Conservation (phyloP, 441 rosid genomes). For the Erodium chrysanthum region DNA sequence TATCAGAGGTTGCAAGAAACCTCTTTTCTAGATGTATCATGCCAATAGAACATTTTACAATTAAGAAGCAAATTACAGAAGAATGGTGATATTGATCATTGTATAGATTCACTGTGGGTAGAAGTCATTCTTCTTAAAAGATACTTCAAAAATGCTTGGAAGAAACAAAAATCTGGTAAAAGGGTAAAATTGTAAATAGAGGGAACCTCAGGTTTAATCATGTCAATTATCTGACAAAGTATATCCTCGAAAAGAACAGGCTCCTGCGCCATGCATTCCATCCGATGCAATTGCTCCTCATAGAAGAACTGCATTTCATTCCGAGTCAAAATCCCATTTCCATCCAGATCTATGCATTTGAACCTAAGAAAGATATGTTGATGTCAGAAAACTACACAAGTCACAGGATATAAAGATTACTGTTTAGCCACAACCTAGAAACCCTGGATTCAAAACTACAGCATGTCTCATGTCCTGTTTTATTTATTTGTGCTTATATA, state of each 20-base stretch:
- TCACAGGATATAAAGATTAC: neutral
- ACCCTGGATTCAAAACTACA: neutral
- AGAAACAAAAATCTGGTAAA: slow-evolving; percentile 3
- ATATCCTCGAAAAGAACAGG: slow-evolving; percentile 50
- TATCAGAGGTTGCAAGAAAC: neutral
- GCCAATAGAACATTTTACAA: too few relatives aligned
- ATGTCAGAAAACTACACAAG: slow-evolving; percentile 1
- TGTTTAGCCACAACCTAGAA: neutral
- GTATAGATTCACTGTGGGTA: neutral
- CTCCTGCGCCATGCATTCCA: slow-evolving; percentile 57
- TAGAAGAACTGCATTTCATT: slow-evolving; percentile 56
- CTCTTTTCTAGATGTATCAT: neutral
- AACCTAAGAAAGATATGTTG: slow-evolving; percentile 31
- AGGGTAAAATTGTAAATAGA: neutral
- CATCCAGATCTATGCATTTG: slow-evolving; percentile 54
- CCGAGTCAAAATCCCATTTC: slow-evolving; percentile 44
- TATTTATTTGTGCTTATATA: too few relatives aligned
- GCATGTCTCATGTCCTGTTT: too few relatives aligned
- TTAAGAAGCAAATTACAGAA: neutral
- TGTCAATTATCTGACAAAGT: slow-evolving; percentile 51
- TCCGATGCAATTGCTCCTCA: slow-evolving; percentile 57
- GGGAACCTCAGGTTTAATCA: slow-evolving; percentile 49
- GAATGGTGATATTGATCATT: neutral
- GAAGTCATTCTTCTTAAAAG: neutral
- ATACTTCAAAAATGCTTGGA: neutral